A percentile compares a stretch with the other conserved stretches of the same genome.
phyloP scores from a whole-genome alignment of 192 early-diverging fungal genomes.

The Helicostylum pulchrum region DNA sequence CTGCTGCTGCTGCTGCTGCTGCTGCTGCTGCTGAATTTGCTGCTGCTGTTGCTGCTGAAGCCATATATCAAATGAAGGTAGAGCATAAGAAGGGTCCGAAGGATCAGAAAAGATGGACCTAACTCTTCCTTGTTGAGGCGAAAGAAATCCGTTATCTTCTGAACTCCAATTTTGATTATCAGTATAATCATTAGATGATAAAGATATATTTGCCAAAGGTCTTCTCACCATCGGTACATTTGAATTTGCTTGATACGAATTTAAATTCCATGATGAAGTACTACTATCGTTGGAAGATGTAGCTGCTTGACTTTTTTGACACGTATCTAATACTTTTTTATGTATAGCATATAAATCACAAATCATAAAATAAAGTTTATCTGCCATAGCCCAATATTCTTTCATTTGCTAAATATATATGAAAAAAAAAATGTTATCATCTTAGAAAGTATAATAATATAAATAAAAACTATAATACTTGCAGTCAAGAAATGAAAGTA shows the following conservation, averaged over 20 bases:
- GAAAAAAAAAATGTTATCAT: not conserved
- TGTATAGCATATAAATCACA: conserved; percentile 40
- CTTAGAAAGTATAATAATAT: too few relatives aligned
- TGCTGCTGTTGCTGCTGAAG: too few relatives aligned
- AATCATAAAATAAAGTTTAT: conserved; percentile 47
- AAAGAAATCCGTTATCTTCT: not conserved
- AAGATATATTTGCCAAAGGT: not conserved
- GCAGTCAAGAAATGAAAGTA: conserved; percentile 29
- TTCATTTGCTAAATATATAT: conserved; percentile 35
- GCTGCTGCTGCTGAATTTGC: too few relatives aligned
- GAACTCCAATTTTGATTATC: not conserved
- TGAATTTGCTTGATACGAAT: not conserved
- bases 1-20: not conserved
- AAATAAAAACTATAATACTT: not conserved
- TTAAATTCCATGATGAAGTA: not conserved
- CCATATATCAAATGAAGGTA: not conserved
- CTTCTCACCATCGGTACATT: not conserved
- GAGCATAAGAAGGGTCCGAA: not conserved
- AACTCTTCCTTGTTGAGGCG: not conserved
- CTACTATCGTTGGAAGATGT: not conserved
- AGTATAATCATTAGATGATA: conserved; percentile 4
- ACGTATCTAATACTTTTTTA: not conserved
- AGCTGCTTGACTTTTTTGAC: not conserved
- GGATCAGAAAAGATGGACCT: not conserved
- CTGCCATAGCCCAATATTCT: conserved; percentile 49